Evolutionary conservation across 306 rosid species (phyloP).

Genomic region (Malus asiatica): DNA sequence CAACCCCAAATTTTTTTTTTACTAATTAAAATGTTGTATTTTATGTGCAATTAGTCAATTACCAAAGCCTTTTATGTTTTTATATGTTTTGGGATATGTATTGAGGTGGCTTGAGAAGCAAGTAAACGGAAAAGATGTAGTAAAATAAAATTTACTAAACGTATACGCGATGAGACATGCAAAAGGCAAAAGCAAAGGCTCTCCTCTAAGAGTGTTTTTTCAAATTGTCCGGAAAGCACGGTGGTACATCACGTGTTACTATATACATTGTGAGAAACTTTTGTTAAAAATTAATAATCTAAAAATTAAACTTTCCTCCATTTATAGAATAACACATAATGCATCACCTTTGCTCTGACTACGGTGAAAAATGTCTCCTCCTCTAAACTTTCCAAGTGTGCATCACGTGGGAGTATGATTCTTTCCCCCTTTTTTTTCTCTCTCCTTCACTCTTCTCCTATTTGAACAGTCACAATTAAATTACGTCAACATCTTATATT

Average conservation of each 20-base stretch:
- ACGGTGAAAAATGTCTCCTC: too few species aligned
- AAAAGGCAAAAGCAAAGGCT: conserved; percentile 1
- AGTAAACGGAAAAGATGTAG: not conserved
- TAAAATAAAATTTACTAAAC: not conserved
- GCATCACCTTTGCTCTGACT: rapidly evolving
- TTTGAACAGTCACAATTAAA: too few species aligned
- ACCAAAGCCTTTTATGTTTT: not conserved
- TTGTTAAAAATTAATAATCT: too few species aligned
- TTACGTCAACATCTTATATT: too few species aligned
- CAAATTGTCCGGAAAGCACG: rapidly evolving
- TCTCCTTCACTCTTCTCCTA: too few species aligned
- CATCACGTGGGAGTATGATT: not conserved
- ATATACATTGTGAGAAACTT: rapidly evolving
- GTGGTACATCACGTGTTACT: too few species aligned
- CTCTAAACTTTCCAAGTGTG: not conserved
- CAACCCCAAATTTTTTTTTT: too few species aligned
- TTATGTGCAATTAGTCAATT: not conserved
- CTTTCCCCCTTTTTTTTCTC: too few species aligned
- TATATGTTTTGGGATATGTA: not conserved
- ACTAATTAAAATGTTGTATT: too few species aligned
- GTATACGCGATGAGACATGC: not conserved
- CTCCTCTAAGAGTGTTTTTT: not conserved
- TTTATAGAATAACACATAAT: too few species aligned
- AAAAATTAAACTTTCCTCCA: too few species aligned
- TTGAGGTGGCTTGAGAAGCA: conserved; percentile 12